Conservation (phyloP, 805 yeast genomes). For the Ogataea philodendri region DNA sequence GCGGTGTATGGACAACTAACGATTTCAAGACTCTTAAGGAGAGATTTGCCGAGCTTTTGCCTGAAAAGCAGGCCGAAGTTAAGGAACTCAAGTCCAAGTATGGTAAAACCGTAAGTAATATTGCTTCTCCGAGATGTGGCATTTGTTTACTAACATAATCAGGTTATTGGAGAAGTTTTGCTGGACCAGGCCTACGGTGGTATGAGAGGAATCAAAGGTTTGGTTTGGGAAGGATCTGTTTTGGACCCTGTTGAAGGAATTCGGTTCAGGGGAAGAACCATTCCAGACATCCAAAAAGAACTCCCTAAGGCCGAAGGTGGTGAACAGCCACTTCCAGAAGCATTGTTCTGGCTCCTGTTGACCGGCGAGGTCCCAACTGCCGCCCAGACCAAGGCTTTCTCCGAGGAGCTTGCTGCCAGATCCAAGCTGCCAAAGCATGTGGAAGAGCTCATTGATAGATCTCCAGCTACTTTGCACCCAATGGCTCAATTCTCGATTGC, state of each 20-base stretch:
- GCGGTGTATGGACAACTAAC: background rate
- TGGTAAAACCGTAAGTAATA: slow-evolving; percentile 67
- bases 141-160: slow-evolving; percentile 1
- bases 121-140: too few species aligned
- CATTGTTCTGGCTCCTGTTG: slow-evolving; percentile 75
- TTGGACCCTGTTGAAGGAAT: slow-evolving; percentile 84
- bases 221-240: slow-evolving; percentile 88
- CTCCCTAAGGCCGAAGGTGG: slow-evolving; percentile 75
- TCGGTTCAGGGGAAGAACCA: slow-evolving; percentile 80
- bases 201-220: slow-evolving; percentile 83
- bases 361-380: slow-evolving; percentile 82
- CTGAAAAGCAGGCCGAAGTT: slow-evolving; percentile 89
- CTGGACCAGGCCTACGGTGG: slow-evolving; percentile 88
- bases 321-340: slow-evolving; percentile 69
- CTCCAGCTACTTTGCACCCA: slow-evolving; percentile 78
- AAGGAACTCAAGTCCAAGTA: slow-evolving; percentile 85
- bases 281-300: slow-evolving; percentile 71
- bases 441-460: slow-evolving; percentile 64
- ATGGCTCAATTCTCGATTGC: slow-evolving; percentile 90
- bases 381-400: slow-evolving; percentile 65
- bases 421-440: slow-evolving; percentile 77
- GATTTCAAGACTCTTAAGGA: slow-evolving; percentile 77
- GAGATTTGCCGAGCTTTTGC: slow-evolving; percentile 88
- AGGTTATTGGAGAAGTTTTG: slow-evolving; percentile 66
- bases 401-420: slow-evolving; percentile 77